Conservation (phyloP, 208 protist genomes). For the Endotrypanum monterogeii region DNA sequence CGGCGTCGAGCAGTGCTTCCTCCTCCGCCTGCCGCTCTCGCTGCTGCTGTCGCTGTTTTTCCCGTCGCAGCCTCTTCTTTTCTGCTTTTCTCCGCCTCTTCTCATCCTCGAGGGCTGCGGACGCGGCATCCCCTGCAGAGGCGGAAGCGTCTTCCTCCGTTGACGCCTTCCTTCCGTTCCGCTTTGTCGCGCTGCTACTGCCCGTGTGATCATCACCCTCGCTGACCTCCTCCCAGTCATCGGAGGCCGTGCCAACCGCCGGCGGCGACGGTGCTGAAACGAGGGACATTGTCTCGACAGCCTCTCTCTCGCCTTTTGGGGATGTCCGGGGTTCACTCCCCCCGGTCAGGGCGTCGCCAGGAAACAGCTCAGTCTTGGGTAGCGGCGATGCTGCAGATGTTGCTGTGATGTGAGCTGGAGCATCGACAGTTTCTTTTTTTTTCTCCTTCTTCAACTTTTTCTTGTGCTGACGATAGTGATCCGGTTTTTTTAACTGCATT, state of each 20-base stretch:
- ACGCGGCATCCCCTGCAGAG: background rate
- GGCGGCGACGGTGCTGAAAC: background rate
- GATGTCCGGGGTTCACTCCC: background rate
- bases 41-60: slow-evolving; percentile 48
- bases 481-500: slow-evolving; percentile 25
- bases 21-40: slow-evolving; percentile 59
- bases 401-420: background rate
- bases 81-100: slow-evolving; percentile 38
- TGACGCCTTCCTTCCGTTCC: background rate
- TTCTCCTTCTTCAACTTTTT: slow-evolving; percentile 18
- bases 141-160: background rate
- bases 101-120: slow-evolving; percentile 20
- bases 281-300: background rate
- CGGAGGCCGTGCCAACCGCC: background rate
- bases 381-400: background rate
- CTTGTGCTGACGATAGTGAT: slow-evolving; percentile 25
- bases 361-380: background rate
- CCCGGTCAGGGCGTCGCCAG: background rate
- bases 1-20: slow-evolving; percentile 70
- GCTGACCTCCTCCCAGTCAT: slow-evolving; percentile 31
- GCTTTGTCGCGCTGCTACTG: background rate
- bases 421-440: background rate
- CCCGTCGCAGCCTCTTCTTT: slow-evolving; percentile 36
- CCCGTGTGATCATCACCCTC: slow-evolving; percentile 7
- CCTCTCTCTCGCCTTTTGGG: background rate